Evolutionary conservation across 305 asterid species (phyloP).

Genomic region (Coffea humblotiana): DNA sequence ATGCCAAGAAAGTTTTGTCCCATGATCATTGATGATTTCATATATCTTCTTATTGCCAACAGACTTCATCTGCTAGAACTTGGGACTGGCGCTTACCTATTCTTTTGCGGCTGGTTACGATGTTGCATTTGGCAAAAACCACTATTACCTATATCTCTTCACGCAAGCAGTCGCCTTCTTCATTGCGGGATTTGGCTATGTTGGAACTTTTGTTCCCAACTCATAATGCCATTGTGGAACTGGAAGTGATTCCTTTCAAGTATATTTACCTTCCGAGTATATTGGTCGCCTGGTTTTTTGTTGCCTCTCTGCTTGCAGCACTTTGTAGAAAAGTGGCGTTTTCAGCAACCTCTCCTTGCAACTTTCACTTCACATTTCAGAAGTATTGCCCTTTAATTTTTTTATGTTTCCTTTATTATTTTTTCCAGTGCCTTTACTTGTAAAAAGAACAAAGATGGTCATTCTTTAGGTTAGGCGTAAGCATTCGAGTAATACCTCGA

Average conservation of each 20-base stretch:
- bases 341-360: constrained; percentile 21
- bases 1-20: not conserved
- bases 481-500: constrained; percentile 38
- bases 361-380: constrained; percentile 17
- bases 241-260: not conserved
- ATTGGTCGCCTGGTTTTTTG: constrained; percentile 11
- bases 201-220: constrained; percentile 63
- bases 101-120: constrained; percentile 83
- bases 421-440: constrained; percentile 16
- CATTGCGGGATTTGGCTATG: constrained; percentile 64
- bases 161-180: constrained; percentile 65
- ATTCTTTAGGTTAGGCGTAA: constrained; percentile 48
- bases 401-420: not conserved
- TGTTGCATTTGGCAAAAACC: constrained; percentile 55
- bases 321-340: constrained; percentile 18
- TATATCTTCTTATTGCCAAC: constrained; percentile 1
- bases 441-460: constrained; percentile 33
- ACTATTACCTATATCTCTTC: constrained; percentile 61
- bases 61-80: constrained; percentile 46
- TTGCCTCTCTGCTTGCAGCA: constrained; percentile 3
- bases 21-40: not conserved
- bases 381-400: not conserved
- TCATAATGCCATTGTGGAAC: constrained; percentile 5
- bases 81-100: constrained; percentile 54
- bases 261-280: not conserved